These are phyloP conservation scores for Aspergillus indologenus DNA, from an alignment of 495 filamentous ascomycete genomes.

Conservation along the genomic window DNA sequence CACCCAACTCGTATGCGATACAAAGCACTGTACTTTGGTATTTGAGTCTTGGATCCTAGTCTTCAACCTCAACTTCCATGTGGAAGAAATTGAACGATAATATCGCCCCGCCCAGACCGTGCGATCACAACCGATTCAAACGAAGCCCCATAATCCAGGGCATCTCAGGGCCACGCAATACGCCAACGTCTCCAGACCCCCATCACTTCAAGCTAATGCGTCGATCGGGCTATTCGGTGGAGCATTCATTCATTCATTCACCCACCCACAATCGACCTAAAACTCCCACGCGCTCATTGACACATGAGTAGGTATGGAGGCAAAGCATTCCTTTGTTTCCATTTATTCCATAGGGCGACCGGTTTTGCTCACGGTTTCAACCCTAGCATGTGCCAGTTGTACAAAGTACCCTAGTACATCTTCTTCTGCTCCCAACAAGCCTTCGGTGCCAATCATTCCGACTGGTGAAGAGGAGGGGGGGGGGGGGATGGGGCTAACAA, in stretches of 20 bases:
- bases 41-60: too few relatives aligned
- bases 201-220: background rate
- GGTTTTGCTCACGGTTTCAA: background rate
- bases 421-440: background rate
- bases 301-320: background rate
- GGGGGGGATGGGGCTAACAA: background rate
- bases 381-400: background rate
- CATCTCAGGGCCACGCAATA: slow-evolving; percentile 2
- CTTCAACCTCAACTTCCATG: too few relatives aligned
- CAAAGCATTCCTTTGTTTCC: too few relatives aligned
- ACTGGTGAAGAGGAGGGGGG: background rate
- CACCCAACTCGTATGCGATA: too few relatives aligned
- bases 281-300: background rate
- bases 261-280: too few relatives aligned
- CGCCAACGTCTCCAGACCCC: background rate
- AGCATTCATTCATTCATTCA: background rate
- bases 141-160: background rate
- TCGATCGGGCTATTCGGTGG: slow-evolving; percentile 4
- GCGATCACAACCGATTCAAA: background rate
- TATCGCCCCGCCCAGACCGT: background rate
- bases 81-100: too few relatives aligned
- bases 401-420: too few relatives aligned
- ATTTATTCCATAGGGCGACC: background rate
- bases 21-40: too few relatives aligned
- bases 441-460: background rate